Percentiles rank a stretch among this genome's conserved stretches.
phyloP scores from a whole-genome alignment of 169 alveolate species.

The Plasmodium chabaudi region DNA sequence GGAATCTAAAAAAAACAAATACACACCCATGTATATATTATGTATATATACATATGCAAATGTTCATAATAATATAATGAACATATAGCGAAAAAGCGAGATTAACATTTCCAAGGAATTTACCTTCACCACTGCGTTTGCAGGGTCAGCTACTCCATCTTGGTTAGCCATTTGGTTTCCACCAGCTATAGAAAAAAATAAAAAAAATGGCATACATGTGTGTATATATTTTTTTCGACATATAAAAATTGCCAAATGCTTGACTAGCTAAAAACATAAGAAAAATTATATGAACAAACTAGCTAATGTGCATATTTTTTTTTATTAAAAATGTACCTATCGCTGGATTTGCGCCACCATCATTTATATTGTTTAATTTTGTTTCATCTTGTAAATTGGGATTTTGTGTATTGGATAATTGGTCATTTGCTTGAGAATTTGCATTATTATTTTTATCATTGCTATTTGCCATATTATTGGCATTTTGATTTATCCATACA shows the following conservation, averaged over 20 bases:
- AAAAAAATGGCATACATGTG: not conserved
- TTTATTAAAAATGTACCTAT: too few relatives aligned
- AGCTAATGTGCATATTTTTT: too few relatives aligned
- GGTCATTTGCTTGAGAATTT: not conserved
- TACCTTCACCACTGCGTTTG: constrained; percentile 41
- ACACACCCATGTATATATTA: not conserved
- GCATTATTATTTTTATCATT: not conserved
- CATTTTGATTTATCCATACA: not conserved
- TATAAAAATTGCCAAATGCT: not conserved
- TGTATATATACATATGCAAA: not conserved
- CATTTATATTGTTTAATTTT: too few relatives aligned
- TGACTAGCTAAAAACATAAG: not conserved
- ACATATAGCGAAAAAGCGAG: too few relatives aligned
- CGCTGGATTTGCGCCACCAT: too few relatives aligned
- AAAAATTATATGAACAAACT: too few relatives aligned
- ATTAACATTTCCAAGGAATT: not conserved
- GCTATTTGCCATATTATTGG: not conserved
- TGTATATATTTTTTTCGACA: not conserved
- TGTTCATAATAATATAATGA: too few relatives aligned
- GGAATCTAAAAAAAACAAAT: constrained; percentile 71
- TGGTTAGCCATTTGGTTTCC: constrained; percentile 3
- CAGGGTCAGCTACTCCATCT: constrained; percentile 2
- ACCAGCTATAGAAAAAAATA: not conserved
- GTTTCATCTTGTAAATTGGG: not conserved
- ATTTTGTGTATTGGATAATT: constrained; percentile 4